Conservation (phyloP, 495 filamentous ascomycete species). For the Parathielavia hyrcaniae region DNA sequence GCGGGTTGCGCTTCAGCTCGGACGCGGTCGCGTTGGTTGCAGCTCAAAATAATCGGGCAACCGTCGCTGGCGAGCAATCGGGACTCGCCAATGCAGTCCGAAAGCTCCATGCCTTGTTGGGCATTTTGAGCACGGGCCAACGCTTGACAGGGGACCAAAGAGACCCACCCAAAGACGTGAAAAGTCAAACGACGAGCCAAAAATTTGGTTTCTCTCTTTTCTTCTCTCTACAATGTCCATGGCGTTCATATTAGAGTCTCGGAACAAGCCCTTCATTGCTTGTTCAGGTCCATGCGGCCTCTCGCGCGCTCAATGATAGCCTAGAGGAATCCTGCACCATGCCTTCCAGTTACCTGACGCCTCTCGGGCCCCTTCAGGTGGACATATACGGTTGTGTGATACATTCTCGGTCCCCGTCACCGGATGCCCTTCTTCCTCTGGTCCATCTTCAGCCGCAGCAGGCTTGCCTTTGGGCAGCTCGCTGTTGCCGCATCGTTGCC, state of each 20-base stretch:
- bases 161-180: constrained; percentile 9
- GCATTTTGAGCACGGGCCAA: neutral
- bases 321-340: constrained; percentile 70
- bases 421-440: constrained; percentile 51
- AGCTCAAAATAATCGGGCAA: constrained; percentile 27
- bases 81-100: neutral
- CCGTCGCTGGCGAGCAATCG: constrained; percentile 2
- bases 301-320: constrained; percentile 98
- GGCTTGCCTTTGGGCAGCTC: constrained; percentile 77
- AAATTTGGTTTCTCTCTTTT: constrained; percentile 40
- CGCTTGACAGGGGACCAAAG: neutral
- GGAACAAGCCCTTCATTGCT: constrained; percentile 89
- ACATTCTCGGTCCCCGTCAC: constrained; percentile 31
- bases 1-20: neutral
- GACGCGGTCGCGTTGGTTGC: constrained; percentile 21
- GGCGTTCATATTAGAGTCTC: constrained; percentile 99
- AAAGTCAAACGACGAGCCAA: constrained; percentile 12
- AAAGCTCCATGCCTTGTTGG: neutral
- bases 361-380: constrained; percentile 39
- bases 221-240: constrained; percentile 67
- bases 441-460: constrained; percentile 81
- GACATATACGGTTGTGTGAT: constrained; percentile 43
- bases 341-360: constrained; percentile 57
- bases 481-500: constrained; percentile 70
- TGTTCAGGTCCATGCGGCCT: constrained; percentile 83